Percentiles rank a stretch among this genome's conserved stretches.
These are phyloP conservation scores for Pyrus pyrifolia DNA, from an alignment of 306 rosid species.

Conservation along the genomic window DNA sequence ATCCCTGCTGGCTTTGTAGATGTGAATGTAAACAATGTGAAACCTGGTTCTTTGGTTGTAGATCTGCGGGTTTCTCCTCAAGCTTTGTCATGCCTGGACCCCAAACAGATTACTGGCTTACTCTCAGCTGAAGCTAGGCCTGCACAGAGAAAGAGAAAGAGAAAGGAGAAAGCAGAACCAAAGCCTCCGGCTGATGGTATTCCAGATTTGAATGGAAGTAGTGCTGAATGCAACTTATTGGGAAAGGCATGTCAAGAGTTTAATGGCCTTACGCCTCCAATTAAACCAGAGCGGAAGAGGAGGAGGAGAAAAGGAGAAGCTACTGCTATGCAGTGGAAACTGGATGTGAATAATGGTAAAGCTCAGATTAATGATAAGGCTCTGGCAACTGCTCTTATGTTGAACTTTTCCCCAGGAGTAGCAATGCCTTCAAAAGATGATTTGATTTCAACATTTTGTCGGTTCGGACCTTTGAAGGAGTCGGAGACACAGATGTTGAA, in stretches of 20 bases:
- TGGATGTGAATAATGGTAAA: conserved; percentile 11
- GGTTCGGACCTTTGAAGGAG: conserved; percentile 72
- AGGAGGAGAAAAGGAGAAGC: conserved; percentile 34
- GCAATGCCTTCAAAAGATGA: conserved; percentile 63
- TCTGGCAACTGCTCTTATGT: conserved; percentile 45
- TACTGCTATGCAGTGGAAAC: conserved; percentile 6
- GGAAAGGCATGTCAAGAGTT: conserved; percentile 28
- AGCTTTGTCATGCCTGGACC: conserved; percentile 1
- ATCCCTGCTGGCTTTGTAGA: conserved; percentile 8
- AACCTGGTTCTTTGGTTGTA: conserved; percentile 30
- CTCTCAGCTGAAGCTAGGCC: conserved; percentile 10
- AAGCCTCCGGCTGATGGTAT: conserved; percentile 25
- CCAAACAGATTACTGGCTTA: background rate
- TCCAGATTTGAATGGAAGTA: conserved; percentile 66
- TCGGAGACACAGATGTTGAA: conserved; percentile 43
- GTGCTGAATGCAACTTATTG: conserved; percentile 26
- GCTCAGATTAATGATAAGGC: conserved; percentile 32
- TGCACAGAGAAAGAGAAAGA: conserved; percentile 35
- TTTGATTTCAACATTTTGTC: conserved; percentile 50
- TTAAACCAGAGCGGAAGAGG: conserved; percentile 28
- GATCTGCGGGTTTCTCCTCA: conserved; percentile 27
- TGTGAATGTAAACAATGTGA: conserved; percentile 13
- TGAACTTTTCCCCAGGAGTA: conserved; percentile 52
- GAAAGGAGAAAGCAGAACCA: conserved; percentile 26
- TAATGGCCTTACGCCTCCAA: conserved; percentile 23